Conservation (phyloP, 345 rosid genomes). For the Corchorus olitorius region DNA sequence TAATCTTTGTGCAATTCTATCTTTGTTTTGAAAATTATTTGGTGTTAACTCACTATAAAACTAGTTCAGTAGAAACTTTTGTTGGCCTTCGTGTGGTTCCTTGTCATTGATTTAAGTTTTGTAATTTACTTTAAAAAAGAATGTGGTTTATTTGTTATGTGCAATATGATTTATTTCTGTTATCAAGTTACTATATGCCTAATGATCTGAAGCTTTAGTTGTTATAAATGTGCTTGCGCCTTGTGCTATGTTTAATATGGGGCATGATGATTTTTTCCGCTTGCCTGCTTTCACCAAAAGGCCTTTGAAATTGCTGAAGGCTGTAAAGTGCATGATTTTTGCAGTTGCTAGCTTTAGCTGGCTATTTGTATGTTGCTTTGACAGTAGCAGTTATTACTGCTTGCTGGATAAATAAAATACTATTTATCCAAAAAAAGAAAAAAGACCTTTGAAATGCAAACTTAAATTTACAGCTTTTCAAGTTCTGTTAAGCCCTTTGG, state of each 20-base stretch:
- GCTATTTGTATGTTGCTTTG: too few relatives aligned
- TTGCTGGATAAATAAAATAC: too few relatives aligned
- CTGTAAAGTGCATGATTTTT: too few relatives aligned
- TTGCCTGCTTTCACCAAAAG: neutral
- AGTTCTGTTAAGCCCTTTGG: neutral
- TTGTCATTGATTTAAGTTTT: neutral
- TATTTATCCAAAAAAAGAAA: too few relatives aligned
- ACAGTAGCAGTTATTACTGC: too few relatives aligned
- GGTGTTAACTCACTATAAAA: neutral
- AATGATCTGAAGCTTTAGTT: conserved; percentile 11
- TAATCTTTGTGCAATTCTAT: conserved; percentile 18
- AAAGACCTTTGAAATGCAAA: conserved; percentile 2
- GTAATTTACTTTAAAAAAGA: neutral
- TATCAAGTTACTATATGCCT: neutral
- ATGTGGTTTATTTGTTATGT: neutral
- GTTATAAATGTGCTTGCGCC: neutral
- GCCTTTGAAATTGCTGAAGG: neutral
- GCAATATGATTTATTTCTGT: neutral
- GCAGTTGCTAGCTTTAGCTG: too few relatives aligned
- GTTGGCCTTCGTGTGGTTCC: neutral
- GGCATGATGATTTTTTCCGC: neutral
- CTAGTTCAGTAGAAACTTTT: neutral
- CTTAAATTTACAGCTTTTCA: neutral
- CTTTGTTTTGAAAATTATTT: neutral
- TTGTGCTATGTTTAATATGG: neutral